These are phyloP conservation scores for Paxillus ammoniavirescens DNA, from an alignment of 768 basidiomycete genomes.

Conservation along the genomic window DNA sequence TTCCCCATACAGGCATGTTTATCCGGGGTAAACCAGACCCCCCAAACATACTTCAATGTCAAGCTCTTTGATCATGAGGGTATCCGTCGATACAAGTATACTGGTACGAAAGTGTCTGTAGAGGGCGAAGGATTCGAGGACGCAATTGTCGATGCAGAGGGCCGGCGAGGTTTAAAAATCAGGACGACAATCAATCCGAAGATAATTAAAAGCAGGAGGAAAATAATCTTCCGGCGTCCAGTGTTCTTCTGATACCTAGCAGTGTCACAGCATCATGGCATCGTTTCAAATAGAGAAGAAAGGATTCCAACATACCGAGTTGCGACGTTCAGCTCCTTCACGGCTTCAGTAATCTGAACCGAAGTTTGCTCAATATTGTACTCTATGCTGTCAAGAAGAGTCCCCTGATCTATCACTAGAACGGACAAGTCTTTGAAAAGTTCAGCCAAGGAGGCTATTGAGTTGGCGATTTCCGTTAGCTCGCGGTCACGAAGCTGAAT, in stretches of 20 bases:
- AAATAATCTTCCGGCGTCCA: constrained; percentile 89
- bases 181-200: constrained; percentile 84
- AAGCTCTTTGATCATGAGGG: constrained; percentile 19
- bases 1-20: constrained; percentile 1
- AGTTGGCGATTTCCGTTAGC: constrained; percentile 86
- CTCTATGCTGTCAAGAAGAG: constrained; percentile 92
- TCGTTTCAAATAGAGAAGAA: background rate
- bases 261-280: background rate
- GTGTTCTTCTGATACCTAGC: constrained; percentile 91
- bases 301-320: constrained; percentile 55
- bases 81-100: constrained; percentile 33
- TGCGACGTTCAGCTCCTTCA: constrained; percentile 79
- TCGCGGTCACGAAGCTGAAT: constrained; percentile 60
- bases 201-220: constrained; percentile 87
- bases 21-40: constrained; percentile 4
- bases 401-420: constrained; percentile 97
- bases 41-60: constrained; percentile 12
- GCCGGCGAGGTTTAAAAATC: constrained; percentile 86
- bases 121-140: constrained; percentile 25
- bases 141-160: constrained; percentile 31
- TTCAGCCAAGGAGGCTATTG: constrained; percentile 88
- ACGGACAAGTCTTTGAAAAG: constrained; percentile 93
- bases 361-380: constrained; percentile 96
- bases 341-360: constrained; percentile 77
- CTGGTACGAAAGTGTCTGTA: constrained; percentile 29